A percentile compares a stretch with the other conserved stretches of the same genome.
Conservation (phyloP, 2,329 filamentous ascomycete genomes). For the Truncatella angustata region DNA sequence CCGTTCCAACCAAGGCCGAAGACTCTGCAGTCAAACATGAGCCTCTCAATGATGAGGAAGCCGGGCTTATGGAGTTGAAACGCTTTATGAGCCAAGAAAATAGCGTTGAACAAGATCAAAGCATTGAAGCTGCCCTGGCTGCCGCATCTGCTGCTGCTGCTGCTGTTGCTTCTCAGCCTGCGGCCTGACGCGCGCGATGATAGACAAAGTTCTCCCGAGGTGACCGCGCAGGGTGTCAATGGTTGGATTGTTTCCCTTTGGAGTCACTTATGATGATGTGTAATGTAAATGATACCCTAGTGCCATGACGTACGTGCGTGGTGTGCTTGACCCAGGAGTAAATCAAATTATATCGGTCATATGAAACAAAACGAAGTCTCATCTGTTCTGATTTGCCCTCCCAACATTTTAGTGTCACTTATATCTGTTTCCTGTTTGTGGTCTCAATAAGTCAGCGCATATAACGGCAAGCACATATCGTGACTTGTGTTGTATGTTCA, state of each 20-base stretch:
- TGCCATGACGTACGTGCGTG: background rate
- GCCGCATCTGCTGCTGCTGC: background rate
- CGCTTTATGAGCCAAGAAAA: background rate
- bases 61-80: background rate
- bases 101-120: background rate
- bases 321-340: background rate
- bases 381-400: background rate
- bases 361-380: background rate
- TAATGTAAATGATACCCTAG: conserved; percentile 4
- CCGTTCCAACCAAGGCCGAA: background rate
- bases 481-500: no score
- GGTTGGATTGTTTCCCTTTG: background rate
- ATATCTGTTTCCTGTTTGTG: no score
- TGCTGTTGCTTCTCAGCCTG: background rate
- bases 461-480: no score
- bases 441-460: no score
- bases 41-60: conserved; percentile 3
- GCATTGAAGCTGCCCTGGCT: background rate
- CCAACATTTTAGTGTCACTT: background rate
- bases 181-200: background rate
- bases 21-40: conserved; percentile 1
- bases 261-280: background rate
- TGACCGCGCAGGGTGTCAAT: background rate
- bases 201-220: background rate
- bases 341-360: background rate